Conservation (phyloP, 164 flowering plant genomes). For the Hamamelis virginiana region DNA sequence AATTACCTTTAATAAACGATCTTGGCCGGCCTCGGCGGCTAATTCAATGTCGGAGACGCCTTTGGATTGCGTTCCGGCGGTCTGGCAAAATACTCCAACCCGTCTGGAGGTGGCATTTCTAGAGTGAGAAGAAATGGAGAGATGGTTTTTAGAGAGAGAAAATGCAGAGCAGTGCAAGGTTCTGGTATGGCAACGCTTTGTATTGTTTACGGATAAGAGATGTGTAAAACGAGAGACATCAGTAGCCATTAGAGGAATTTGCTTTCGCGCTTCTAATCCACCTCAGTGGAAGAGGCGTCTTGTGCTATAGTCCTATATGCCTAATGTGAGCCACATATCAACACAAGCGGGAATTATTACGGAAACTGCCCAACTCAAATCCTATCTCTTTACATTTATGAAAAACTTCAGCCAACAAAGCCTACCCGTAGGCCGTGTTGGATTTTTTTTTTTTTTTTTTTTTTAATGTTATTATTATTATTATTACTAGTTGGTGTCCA, state of each 20-base stretch:
- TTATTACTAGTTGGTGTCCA: no score
- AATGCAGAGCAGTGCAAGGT: neutral
- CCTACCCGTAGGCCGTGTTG: no score
- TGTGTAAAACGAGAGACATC: conserved; percentile 9
- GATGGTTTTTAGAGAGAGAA: conserved; percentile 2
- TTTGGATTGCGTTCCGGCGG: conserved; percentile 26
- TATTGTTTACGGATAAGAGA: conserved; percentile 14
- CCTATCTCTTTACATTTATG: no score
- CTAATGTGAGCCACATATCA: no score
- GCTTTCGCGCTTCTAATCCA: neutral
- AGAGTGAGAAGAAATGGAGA: neutral
- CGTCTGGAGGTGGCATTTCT: neutral
- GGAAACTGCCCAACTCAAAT: no score
- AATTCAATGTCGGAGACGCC: conserved; percentile 10
- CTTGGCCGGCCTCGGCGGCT: conserved; percentile 28
- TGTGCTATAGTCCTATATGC: no score
- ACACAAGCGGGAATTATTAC: no score
- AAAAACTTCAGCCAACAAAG: no score
- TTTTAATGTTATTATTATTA: no score
- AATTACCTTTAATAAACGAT: conserved; percentile 42
- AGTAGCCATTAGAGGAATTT: conserved; percentile 9
- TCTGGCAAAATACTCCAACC: conserved; percentile 22
- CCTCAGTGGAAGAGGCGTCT: no score
- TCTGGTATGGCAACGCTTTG: conserved; percentile 2
- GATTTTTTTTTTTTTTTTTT: no score